A percentile compares a stretch with the other conserved stretches of the same genome.
Conservation (phyloP, 495 filamentous ascomycete genomes). For the Trichoderma gamsii region DNA sequence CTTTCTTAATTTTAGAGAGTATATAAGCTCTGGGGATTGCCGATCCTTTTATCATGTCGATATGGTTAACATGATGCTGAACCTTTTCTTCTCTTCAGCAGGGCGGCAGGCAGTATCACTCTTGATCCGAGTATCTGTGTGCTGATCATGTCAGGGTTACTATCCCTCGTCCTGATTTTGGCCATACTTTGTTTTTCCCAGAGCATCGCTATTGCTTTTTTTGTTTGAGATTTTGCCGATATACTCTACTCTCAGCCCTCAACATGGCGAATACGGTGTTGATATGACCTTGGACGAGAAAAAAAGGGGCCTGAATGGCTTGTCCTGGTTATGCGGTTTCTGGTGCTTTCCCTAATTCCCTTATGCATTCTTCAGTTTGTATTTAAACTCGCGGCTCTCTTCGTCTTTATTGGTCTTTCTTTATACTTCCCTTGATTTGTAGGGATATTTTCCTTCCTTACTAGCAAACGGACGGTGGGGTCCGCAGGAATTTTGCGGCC, state of each 20-base stretch:
- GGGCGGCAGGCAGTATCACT: neutral
- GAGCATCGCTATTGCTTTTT: neutral
- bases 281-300: slow-evolving; percentile 9
- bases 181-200: neutral
- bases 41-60: neutral
- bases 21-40: neutral
- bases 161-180: neutral
- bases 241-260: neutral
- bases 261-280: slow-evolving; percentile 11
- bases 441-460: neutral
- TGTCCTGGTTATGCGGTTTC: neutral
- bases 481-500: neutral
- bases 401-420: neutral
- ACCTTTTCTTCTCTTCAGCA: neutral
- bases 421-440: neutral
- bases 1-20: neutral
- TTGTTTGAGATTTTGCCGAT: neutral
- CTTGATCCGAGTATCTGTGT: neutral
- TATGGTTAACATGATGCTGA: neutral
- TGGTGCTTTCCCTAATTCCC: slow-evolving; percentile 1
- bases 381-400: neutral
- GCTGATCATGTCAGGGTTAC: neutral
- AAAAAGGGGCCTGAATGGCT: neutral
- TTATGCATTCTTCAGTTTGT: neutral
- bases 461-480: neutral